Evolutionary conservation across 108 stramenopile genomes (phyloP).

Genomic region (Cyclotella choctawhatcheeana): DNA sequence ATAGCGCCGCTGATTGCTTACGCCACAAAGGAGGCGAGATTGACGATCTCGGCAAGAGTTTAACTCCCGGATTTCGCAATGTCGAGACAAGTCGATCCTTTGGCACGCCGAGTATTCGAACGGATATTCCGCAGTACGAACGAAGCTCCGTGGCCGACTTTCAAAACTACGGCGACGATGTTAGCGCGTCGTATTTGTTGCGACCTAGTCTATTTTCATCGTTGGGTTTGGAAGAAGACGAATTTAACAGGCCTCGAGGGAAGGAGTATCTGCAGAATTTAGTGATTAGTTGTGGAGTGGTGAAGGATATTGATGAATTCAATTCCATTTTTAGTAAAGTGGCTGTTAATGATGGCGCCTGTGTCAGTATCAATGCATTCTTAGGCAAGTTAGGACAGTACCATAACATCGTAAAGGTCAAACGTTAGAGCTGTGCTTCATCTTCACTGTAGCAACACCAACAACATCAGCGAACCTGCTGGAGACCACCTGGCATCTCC

Average conservation of each 20-base stretch:
- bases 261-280: constrained; percentile 49
- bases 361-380: constrained; percentile 25
- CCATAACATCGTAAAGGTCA: no score
- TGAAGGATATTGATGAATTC: neutral
- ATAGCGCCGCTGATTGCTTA: constrained; percentile 48
- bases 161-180: constrained; percentile 83
- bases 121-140: constrained; percentile 63
- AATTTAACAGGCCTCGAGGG: constrained; percentile 43
- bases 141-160: constrained; percentile 63
- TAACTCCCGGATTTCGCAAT: constrained; percentile 76
- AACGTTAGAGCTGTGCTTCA: no score
- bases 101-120: constrained; percentile 67
- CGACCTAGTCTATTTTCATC: constrained; percentile 56
- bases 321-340: constrained; percentile 14
- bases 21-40: constrained; percentile 39
- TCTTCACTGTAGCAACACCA: no score
- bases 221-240: constrained; percentile 65
- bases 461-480: no score
- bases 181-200: constrained; percentile 46
- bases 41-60: constrained; percentile 61
- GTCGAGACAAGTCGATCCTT: constrained; percentile 50
- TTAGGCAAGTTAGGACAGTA: neutral
- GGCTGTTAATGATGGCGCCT: constrained; percentile 12
- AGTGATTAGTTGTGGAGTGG: constrained; percentile 20
- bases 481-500: no score